These are phyloP conservation scores for Fagus crenata DNA, from an alignment of 306 rosid genomes.

Conservation along the genomic window DNA sequence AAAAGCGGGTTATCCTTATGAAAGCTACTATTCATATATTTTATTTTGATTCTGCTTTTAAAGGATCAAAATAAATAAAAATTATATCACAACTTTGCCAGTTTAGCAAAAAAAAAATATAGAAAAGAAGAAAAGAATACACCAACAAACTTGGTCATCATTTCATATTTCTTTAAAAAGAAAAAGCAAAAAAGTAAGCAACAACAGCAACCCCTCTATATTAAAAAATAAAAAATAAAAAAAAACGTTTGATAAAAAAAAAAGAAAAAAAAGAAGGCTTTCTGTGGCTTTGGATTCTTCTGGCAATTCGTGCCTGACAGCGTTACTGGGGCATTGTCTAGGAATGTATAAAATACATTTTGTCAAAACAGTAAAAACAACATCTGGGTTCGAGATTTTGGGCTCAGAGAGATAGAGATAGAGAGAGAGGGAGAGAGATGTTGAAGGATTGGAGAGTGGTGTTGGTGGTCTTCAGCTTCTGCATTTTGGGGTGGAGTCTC, in stretches of 20 bases:
- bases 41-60: not conserved
- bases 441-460: constrained; percentile 50
- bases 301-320: constrained; percentile 88
- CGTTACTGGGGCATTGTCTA: constrained; percentile 63
- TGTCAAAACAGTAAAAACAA: constrained; percentile 10
- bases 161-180: not conserved
- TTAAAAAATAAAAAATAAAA: not conserved
- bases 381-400: constrained; percentile 42
- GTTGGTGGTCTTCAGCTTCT: constrained; percentile 56
- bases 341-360: constrained; percentile 27
- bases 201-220: not conserved
- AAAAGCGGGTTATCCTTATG: constrained; percentile 22
- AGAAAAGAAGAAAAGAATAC: too few species aligned
- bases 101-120: too few species aligned
- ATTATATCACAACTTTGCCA: too few species aligned
- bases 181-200: not conserved
- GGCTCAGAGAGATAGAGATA: constrained; percentile 19
- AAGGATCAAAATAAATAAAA: not conserved
- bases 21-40: not conserved
- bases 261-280: constrained; percentile 14
- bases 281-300: constrained; percentile 82
- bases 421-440: constrained; percentile 43
- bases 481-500: constrained; percentile 55
- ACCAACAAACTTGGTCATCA: not conserved
- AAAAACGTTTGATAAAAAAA: not conserved